A percentile compares a stretch with the other conserved stretches of the same genome.
These are phyloP conservation scores for Juncus inflexus DNA, from an alignment of 176 grass and related monocot genomes.

Conservation along the genomic window DNA sequence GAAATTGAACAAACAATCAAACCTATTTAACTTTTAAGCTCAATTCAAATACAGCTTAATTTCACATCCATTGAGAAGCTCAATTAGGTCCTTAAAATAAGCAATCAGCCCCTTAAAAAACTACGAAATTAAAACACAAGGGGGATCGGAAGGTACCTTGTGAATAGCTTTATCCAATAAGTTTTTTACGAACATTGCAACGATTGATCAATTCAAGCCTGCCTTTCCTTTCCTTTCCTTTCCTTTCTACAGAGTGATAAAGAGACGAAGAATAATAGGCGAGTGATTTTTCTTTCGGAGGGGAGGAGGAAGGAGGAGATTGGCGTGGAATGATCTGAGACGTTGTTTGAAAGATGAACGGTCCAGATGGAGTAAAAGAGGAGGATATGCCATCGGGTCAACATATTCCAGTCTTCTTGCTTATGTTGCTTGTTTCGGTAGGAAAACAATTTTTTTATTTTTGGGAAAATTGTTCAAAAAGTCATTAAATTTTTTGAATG, in stretches of 20 bases:
- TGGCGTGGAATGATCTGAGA: conserved; percentile 10
- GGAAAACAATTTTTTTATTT: too few relatives aligned
- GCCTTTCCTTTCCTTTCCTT: conserved; percentile 12
- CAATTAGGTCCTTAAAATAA: background rate
- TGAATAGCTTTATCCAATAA: conserved; percentile 50
- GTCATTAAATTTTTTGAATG: too few relatives aligned
- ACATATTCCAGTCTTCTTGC: background rate
- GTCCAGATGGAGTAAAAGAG: background rate
- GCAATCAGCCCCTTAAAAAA: background rate
- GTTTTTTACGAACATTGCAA: conserved; percentile 55
- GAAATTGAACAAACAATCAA: conserved; percentile 2
- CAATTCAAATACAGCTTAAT: background rate
- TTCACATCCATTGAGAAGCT: background rate
- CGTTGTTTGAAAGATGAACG: background rate
- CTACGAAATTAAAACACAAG: background rate
- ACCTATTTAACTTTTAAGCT: background rate
- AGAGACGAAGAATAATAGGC: conserved; percentile 4
- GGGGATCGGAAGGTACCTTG: conserved; percentile 28
- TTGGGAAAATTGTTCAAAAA: too few relatives aligned
- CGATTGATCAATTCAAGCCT: background rate
- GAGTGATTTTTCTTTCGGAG: background rate
- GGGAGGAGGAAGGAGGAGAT: background rate
- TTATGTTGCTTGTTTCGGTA: background rate
- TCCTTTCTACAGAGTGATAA: conserved; percentile 11
- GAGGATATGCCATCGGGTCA: conserved; percentile 7